Percentiles rank a stretch among this genome's conserved stretches.
Evolutionary conservation across 768 basidiomycete species (phyloP).

Genomic region (Epithele typhae): DNA sequence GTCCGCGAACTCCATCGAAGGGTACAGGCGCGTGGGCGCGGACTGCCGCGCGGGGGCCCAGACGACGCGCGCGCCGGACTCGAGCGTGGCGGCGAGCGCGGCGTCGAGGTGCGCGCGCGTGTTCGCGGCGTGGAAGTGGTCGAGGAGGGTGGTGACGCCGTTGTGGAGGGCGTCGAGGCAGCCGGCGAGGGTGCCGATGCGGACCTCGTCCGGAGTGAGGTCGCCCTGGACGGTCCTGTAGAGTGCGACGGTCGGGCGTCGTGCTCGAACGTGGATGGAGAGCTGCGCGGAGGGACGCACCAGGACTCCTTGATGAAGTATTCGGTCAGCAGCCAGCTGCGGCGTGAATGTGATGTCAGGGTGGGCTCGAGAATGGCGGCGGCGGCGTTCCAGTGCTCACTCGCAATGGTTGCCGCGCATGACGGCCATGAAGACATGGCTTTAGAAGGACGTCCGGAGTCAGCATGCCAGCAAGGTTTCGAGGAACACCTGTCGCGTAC

Average conservation of each 20-base stretch:
- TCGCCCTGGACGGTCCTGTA: conserved; percentile 18
- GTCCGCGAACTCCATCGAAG: conserved; percentile 15
- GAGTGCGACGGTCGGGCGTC: neutral
- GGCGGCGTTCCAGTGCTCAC: conserved; percentile 16
- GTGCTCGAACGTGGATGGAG: neutral
- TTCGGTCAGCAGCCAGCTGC: conserved; percentile 25
- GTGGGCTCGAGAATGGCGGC: too few relatives aligned
- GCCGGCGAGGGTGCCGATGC: conserved; percentile 27
- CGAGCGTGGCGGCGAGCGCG: conserved; percentile 19
- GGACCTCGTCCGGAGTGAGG: conserved; percentile 25
- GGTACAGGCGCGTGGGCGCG: conserved; percentile 18
- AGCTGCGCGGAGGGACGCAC: conserved; percentile 8
- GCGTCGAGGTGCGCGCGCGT: conserved; percentile 23
- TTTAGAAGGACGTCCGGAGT: too few relatives aligned
- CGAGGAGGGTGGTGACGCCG: conserved; percentile 29
- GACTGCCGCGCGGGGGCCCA: conserved; percentile 25
- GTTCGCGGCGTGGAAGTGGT: conserved; percentile 27
- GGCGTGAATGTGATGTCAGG: too few relatives aligned
- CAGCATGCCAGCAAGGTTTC: too few relatives aligned
- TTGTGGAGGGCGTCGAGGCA: conserved; percentile 27
- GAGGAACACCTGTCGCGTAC: too few relatives aligned
- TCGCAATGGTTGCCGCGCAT: conserved; percentile 22
- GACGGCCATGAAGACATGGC: conserved; percentile 27
- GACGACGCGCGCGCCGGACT: conserved; percentile 26
- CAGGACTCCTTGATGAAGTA: conserved; percentile 25